Evolutionary conservation across 495 filamentous ascomycete species (phyloP).

Genomic region (Rusavskia elegans): DNA sequence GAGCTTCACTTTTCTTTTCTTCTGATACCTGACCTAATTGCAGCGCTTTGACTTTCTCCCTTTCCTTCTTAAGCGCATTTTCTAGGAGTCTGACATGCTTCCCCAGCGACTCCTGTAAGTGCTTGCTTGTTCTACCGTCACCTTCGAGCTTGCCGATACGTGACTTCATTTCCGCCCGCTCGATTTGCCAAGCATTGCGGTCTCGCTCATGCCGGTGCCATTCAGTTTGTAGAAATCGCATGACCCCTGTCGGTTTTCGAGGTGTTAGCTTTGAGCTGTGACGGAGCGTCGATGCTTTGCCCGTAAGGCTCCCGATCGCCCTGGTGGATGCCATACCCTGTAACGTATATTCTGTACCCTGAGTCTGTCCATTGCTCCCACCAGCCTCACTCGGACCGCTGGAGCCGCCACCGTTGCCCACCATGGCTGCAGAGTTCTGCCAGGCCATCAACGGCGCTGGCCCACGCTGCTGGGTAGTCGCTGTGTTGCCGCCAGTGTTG

Average conservation of each 20-base stretch:
- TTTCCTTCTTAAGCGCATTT: slow-evolving; percentile 67
- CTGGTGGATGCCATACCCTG: slow-evolving; percentile 49
- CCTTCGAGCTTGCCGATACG: slow-evolving; percentile 93
- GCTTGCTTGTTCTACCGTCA: slow-evolving; percentile 67
- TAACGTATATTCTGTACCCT: slow-evolving; percentile 93
- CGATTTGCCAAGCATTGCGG: slow-evolving; percentile 97
- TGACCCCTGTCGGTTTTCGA: slow-evolving; percentile 51
- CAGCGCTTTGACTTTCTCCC: slow-evolving; percentile 30
- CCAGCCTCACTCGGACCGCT: slow-evolving; percentile 35
- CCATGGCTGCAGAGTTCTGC: slow-evolving; percentile 50
- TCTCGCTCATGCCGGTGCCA: slow-evolving; percentile 98
- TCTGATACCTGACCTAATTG: slow-evolving; percentile 19
- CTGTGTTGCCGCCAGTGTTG: background rate
- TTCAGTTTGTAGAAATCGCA: slow-evolving; percentile 98
- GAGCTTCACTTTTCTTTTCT: slow-evolving; percentile 29
- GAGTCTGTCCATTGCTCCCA: slow-evolving; percentile 43
- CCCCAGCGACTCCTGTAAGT: slow-evolving; percentile 69
- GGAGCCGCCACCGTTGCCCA: slow-evolving; percentile 42
- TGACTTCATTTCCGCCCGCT: slow-evolving; percentile 97
- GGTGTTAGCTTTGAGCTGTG: background rate
- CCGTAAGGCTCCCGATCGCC: background rate
- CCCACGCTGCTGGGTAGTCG: background rate
- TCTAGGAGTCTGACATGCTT: slow-evolving; percentile 87
- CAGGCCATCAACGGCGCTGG: slow-evolving; percentile 33
- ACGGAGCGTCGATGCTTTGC: background rate